Percentiles rank a stretch among this genome's conserved stretches.
Conservation (phyloP, 1,284 basidiomycete genomes). For the Psilocybe mexicana region DNA sequence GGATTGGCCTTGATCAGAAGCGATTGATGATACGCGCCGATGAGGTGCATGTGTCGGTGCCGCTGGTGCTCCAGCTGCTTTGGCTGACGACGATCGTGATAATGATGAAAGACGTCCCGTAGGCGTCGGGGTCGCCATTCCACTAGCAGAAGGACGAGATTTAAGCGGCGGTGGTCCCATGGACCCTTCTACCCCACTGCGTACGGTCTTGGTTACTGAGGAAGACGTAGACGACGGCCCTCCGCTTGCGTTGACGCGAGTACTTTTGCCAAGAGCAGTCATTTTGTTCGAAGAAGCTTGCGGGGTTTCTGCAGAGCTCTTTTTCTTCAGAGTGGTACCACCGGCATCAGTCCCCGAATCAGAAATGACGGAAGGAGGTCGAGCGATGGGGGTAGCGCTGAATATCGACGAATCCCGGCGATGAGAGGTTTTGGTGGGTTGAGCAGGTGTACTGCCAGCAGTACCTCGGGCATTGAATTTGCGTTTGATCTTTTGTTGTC, state of each 20-base stretch:
- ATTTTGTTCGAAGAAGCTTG: constrained; percentile 26
- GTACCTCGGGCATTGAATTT: constrained; percentile 63
- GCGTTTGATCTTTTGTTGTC: constrained; percentile 65
- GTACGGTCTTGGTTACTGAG: constrained; percentile 14
- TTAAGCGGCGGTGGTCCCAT: constrained; percentile 51
- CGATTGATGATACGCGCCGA: constrained; percentile 31
- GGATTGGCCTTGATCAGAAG: constrained; percentile 21
- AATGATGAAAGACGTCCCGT: constrained; percentile 34
- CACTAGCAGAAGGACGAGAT: constrained; percentile 36
- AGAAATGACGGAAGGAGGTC: constrained; percentile 58
- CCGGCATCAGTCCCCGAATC: constrained; percentile 44
- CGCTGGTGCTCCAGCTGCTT: constrained; percentile 21
- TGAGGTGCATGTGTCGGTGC: constrained; percentile 32
- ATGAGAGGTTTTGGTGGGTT: constrained; percentile 39
- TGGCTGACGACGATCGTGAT: constrained; percentile 34
- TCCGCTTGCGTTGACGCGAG: constrained; percentile 41
- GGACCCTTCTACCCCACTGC: constrained; percentile 32
- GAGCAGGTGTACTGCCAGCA: constrained; percentile 60
- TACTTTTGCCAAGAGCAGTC: constrained; percentile 47
- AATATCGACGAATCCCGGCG: constrained; percentile 59
- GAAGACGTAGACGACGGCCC: constrained; percentile 26
- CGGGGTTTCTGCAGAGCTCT: constrained; percentile 30
- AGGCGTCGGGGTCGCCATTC: constrained; percentile 36
- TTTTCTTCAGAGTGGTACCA: constrained; percentile 31
- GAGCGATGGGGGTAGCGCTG: constrained; percentile 44